Conservation (phyloP, 148 eudicot species). For the Camellia japonica region DNA sequence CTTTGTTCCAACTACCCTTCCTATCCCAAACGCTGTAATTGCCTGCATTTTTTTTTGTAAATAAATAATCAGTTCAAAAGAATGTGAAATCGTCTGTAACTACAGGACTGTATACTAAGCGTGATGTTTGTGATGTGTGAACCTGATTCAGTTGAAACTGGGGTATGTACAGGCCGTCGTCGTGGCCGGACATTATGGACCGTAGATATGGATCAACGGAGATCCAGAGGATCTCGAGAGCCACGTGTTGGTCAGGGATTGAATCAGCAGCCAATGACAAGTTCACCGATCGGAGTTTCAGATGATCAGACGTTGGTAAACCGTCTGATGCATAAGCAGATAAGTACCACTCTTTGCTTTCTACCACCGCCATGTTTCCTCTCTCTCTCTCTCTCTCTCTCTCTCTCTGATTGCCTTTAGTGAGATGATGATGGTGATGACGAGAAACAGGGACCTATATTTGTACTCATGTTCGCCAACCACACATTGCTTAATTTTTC, state of each 20-base stretch:
- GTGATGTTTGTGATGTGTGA: not conserved
- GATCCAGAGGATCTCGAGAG: constrained; percentile 29
- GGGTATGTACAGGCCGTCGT: constrained; percentile 25
- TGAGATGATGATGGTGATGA: not conserved
- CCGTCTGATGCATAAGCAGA: constrained; percentile 33
- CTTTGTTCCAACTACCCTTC: constrained; percentile 30
- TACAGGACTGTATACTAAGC: no score
- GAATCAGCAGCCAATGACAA: constrained; percentile 23
- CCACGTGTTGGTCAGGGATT: constrained; percentile 34
- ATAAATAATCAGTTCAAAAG: no score
- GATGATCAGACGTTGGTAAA: constrained; percentile 37
- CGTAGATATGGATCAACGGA: constrained; percentile 40
- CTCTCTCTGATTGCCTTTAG: not conserved
- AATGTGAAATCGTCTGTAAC: no score
- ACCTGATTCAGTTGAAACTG: constrained; percentile 31
- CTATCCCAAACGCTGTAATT: constrained; percentile 25
- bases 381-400: constrained; percentile 12
- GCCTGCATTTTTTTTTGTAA: constrained; percentile 6
- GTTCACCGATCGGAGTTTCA: constrained; percentile 25
- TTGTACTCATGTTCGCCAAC: no score
- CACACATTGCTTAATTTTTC: no score
- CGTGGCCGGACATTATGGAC: constrained; percentile 28
- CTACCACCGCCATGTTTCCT: constrained; percentile 13
- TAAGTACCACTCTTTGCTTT: constrained; percentile 37
- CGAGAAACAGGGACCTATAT: no score